Base-by-base conservation (phyloP, 768 basidiomycete species). In the Termitomyces sp. region DNA sequence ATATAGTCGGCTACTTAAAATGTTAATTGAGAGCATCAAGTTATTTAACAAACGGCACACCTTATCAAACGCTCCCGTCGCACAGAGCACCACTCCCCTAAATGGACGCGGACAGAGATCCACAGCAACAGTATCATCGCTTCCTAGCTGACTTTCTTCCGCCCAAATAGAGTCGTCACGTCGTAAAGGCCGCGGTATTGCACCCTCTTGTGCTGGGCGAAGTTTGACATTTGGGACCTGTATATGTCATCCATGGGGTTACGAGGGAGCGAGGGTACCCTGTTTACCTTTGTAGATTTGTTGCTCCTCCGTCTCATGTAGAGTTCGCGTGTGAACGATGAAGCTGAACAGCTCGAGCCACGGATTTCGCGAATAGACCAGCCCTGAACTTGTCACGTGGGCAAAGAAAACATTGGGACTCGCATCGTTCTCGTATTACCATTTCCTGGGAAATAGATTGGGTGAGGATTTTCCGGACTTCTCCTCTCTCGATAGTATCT, bases 141-240 rank as follows among this genome's bases (percentile, higher is more conserved):
- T 81, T 50, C 71, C 76, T 2, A 69, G 55, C 62, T 84, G 84
- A 3, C 76, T 82, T 60, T 85, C 81, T 55, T 73, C 73, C 54
- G 72, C 80, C 73, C 69, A 77, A 58, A 70, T 68, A 60, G 72
- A 75, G 49, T 69, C 67, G 51, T 58, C 60, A 36, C 59, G 45
- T 45, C 64, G 56, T 53, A 72, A 58, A 44, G 68, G 66, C 57
- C 66, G 65, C 58, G 66, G 60, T 49, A 72, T 63, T 48, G 73
- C 66, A 45, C 64, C 69, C 59, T 70, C 70, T 56, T 76, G 77
- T 13, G 82, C 83, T 3, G 90, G 90, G 20, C 90, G 84, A 59
- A 92, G 80, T 61, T 87, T 90, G 60, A 92, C 90, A 75, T 87
- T 88, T 2, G 90, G 90, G 16, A 92, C 89, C 90, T 92, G 53